A percentile compares a stretch with the other conserved stretches of the same genome.
phyloP scores from a whole-genome alignment of 768 basidiomycete species.

The Mycena latifolia region DNA sequence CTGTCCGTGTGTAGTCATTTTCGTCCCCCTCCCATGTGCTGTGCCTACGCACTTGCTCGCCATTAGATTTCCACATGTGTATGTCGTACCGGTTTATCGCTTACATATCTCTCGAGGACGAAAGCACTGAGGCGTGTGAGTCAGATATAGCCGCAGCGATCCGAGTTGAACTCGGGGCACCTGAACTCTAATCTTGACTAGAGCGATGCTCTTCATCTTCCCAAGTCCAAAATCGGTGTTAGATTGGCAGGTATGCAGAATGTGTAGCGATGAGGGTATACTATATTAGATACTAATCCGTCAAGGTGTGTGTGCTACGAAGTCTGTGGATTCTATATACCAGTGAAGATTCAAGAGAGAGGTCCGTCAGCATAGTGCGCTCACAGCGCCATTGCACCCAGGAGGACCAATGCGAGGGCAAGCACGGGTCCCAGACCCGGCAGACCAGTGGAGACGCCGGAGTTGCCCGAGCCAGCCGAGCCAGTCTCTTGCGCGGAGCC shows the following conservation, averaged over 20 bases:
- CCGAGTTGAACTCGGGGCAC: no score
- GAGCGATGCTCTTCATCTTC: no score
- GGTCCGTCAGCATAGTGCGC: background rate
- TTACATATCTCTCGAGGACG: conserved; percentile 15
- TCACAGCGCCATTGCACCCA: conserved; percentile 1
- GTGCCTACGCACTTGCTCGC: conserved; percentile 28
- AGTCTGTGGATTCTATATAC: background rate
- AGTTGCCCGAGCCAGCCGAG: background rate
- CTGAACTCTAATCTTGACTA: no score
- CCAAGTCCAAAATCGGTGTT: no score
- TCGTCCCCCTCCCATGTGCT: no score
- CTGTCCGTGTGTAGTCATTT: conserved; percentile 27
- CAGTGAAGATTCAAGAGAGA: background rate
- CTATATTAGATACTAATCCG: no score
- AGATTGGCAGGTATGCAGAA: no score
- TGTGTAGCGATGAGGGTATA: no score
- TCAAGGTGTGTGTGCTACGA: no score
- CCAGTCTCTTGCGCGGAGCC: conserved; percentile 48
- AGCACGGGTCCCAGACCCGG: conserved; percentile 13
- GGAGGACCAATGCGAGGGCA: conserved; percentile 6
- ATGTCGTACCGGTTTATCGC: conserved; percentile 29
- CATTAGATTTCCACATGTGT: conserved; percentile 26
- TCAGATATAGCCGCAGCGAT: no score
- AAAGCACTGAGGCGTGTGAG: background rate
- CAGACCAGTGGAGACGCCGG: background rate